Evolutionary conservation across 257 asterid genomes (phyloP), one percentile per base, ranked within the genome.

Genomic region (Knoxia roxburghii): DNA sequence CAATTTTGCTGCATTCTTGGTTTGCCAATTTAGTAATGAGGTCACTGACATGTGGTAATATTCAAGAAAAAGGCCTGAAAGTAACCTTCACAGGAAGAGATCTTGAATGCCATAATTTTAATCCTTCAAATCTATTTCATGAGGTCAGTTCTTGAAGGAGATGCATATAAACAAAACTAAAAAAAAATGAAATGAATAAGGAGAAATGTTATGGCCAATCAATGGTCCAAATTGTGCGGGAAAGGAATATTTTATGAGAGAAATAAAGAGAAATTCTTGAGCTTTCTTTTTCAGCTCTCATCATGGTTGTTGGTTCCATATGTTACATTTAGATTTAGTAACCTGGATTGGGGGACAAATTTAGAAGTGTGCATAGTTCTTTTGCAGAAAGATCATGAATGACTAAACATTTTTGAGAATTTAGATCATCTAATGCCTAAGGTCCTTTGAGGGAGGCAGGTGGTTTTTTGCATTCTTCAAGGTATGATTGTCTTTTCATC

Each of bases 31-130:
- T 43, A 63, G 15, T 15, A 63, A 29, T 56, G 35, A 0, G 14
- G 37, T 57, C n/a, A 40, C 65, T 58, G n/a, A 23, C 58, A 68
- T 55, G 12, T 55, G 20, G 61, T 55, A 23, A 27, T 8, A 23
- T 18, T 50, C n/a, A n/a, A n/a, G 7, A 3, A 4, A 26, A 52
- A 52, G 39, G 39, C 5, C 40, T 5, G 37, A 21, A 23, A 1
- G 7, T 18, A 41, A 33, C 49, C 14, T 24, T 45, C 29, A 40
- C 27, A 24, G 40, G 53, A 4, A 48, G 46, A 23, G 18, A 35
- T 30, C 0, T 18, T 0, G 10, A 18, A 30, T 61, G n/a, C 12
- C 7, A 14, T 15, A 14, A 5, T n/a, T 57, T 35, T 30, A 51
- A 37, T 53, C 3, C 8, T 30, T 35, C 15, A 32, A 15, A 26